phyloP scores from a whole-genome alignment of 1,284 basidiomycete species.

The Ceratobasidium sp. region DNA sequence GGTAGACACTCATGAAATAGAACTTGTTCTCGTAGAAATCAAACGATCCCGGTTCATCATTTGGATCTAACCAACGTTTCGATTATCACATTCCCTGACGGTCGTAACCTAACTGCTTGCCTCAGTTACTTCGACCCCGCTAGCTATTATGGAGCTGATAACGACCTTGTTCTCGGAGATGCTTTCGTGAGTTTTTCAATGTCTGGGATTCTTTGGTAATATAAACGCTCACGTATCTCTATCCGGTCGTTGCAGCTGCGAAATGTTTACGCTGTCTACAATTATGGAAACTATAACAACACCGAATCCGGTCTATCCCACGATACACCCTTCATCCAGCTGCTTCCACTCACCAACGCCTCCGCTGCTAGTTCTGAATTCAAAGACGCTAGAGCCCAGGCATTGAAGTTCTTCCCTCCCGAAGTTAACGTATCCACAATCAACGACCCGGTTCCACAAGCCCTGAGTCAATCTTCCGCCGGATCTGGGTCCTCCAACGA shows the following conservation, averaged over 20 bases:
- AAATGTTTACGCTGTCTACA: slow-evolving; percentile 36
- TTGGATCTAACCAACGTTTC: slow-evolving; percentile 11
- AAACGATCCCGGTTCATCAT: slow-evolving; percentile 1
- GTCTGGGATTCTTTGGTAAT: too few species aligned
- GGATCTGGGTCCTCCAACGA: background rate
- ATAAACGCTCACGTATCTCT: background rate
- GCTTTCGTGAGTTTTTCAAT: slow-evolving; percentile 19
- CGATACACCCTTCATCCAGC: slow-evolving; percentile 18
- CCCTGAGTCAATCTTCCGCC: background rate
- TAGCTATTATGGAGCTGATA: background rate
- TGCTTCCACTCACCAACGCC: slow-evolving; percentile 27
- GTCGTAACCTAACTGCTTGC: slow-evolving; percentile 19
- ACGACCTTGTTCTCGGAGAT: slow-evolving; percentile 24
- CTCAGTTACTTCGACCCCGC: slow-evolving; percentile 4
- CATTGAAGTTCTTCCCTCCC: slow-evolving; percentile 6
- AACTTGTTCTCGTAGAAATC: background rate
- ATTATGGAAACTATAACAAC: slow-evolving; percentile 11
- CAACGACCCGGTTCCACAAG: slow-evolving; percentile 26
- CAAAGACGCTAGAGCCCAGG: slow-evolving; percentile 10
- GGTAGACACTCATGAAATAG: background rate
- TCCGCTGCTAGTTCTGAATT: slow-evolving; percentile 18
- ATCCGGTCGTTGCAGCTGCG: slow-evolving; percentile 12
- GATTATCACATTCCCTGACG: background rate
- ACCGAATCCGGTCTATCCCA: slow-evolving; percentile 1
- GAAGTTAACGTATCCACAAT: slow-evolving; percentile 14